Evolutionary conservation across 179 eudicot species (phyloP), one percentile per base, ranked within the genome.

Genomic region (Carnegiea gigantea): DNA sequence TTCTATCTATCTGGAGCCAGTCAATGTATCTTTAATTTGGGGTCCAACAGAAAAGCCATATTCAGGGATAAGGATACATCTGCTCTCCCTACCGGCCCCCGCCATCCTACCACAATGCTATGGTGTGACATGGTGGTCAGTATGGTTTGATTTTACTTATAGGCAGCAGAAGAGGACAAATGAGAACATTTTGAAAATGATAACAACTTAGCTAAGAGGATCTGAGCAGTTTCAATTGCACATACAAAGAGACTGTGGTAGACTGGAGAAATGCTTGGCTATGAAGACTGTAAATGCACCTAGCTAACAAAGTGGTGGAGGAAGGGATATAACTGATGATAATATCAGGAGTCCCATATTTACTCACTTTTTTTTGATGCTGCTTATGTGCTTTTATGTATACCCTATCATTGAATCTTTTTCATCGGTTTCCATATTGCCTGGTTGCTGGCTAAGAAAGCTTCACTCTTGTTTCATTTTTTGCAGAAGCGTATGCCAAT

Each of bases 401-500:
- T 28, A n/a, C n/a, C 70, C 30, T 9, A 8, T 64, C 70, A 15
- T 64, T 10, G 33, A 26, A 24, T 57, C 64, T 57, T 20, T 2
- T 60, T 60, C 12, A 21, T 60, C 3, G 12, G 67, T 60, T n/a
- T n/a, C 28, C 26, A 7, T 2, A 28, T 62, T 68, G 21, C 77
- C 49, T 30, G 44, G 38, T 67, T 23, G 76, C 38, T 53, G 82
- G 73, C 38, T 67, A 62, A 20, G 78, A 21, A 78, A 9, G 7
- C 53, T 62, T 30, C 21, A 0, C 78, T 57, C 46, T 70, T 64
- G 77, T 24, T 79, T 30, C 64, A n/a, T 78, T 38, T 53, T 80
- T 81, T 78, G 75, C 90, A 94, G 99, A 94, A 83, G 96, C 98
- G 79, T 96, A 96, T 85, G 86, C 99, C 78, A 95, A 88, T 75